Conservation (phyloP, 306 rosid species). For the Inga oerstediana region DNA sequence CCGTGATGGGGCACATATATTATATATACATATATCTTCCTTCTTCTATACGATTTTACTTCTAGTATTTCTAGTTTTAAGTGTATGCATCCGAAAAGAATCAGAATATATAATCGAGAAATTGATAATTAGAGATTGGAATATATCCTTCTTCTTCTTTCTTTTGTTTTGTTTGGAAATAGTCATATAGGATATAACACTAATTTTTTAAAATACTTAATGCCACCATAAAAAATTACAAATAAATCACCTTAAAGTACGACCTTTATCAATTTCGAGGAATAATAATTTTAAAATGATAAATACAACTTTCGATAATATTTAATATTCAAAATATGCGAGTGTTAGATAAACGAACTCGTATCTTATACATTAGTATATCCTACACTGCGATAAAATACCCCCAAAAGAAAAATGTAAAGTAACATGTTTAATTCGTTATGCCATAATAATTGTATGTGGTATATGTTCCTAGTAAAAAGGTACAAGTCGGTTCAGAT, state of each 20-base stretch:
- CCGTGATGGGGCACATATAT: background rate
- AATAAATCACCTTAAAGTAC: background rate
- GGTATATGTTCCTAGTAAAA: background rate
- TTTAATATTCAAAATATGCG: too few species aligned
- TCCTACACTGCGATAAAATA: background rate
- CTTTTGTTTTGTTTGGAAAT: background rate
- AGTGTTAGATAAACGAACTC: background rate
- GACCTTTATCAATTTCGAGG: background rate
- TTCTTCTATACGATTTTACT: background rate
- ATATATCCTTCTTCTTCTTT: background rate
- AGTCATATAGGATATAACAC: background rate
- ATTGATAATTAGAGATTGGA: background rate
- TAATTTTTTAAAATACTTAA: background rate
- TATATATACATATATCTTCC: background rate
- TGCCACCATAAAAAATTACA: background rate
- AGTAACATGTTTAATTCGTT: background rate
- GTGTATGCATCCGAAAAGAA: background rate
- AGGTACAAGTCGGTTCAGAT: background rate
- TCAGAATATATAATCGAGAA: background rate
- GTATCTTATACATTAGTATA: background rate
- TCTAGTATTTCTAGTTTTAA: background rate
- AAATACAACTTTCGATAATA: too few species aligned
- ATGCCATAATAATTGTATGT: background rate
- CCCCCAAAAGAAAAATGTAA: background rate
- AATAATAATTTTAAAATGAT: background rate